These are phyloP conservation scores for Tulasnella calospora DNA, from an alignment of 768 basidiomycete species.

Conservation along the genomic window DNA sequence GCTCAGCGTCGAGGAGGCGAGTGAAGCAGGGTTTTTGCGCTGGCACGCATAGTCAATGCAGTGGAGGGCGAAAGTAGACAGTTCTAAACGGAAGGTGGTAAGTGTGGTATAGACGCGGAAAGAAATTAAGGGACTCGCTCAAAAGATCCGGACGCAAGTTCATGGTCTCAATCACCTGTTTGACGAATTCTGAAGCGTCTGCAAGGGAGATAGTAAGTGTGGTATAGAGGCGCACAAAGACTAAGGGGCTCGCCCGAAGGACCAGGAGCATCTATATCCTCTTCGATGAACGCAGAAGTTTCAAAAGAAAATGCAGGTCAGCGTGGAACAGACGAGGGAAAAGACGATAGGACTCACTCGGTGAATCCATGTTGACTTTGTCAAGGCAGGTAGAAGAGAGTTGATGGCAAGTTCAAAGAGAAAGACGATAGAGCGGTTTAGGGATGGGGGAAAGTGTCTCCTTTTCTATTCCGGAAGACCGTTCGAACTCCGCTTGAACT, in stretches of 20 bases:
- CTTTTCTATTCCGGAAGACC: neutral
- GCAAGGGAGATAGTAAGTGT: constrained; percentile 34
- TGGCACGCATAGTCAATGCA: constrained; percentile 27
- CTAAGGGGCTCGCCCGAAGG: constrained; percentile 34
- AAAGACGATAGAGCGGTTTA: neutral
- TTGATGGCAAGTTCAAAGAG: neutral
- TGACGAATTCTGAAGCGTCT: constrained; percentile 32
- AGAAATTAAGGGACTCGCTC: constrained; percentile 33
- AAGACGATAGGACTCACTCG: constrained; percentile 23
- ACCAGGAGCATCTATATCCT: constrained; percentile 30
- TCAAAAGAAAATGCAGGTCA: constrained; percentile 25
- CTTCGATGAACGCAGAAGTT: constrained; percentile 32
- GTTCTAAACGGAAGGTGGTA: constrained; percentile 34
- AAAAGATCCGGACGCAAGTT: constrained; percentile 21
- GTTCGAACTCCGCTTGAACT: too few species aligned
- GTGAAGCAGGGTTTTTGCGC: too few species aligned
- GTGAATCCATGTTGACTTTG: constrained; percentile 19
- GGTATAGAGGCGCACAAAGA: constrained; percentile 33
- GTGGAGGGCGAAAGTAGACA: constrained; percentile 35
- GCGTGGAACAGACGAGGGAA: constrained; percentile 23
- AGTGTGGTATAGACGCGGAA: constrained; percentile 34
- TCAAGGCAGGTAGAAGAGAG: neutral
- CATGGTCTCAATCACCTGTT: constrained; percentile 33
- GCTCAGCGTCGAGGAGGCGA: constrained; percentile 27
- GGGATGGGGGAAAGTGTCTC: neutral